These are phyloP conservation scores for Cladophialophora carrionii DNA, from an alignment of 2,329 filamentous ascomycete genomes.

Conservation along the genomic window DNA sequence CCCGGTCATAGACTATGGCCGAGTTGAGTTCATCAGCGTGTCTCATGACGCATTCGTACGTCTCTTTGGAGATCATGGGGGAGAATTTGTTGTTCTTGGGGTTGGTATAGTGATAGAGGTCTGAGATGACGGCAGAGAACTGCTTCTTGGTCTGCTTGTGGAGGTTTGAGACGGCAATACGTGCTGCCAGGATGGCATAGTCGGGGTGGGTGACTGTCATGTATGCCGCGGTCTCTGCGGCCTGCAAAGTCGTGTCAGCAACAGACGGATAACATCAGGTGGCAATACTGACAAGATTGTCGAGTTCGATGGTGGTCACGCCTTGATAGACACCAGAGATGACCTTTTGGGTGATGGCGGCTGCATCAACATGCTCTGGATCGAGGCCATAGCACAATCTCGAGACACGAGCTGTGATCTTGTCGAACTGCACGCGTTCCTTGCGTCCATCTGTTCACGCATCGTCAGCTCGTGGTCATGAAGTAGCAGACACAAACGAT, in stretches of 20 bases:
- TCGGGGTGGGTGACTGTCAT: conserved; percentile 99
- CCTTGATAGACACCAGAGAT: conserved; percentile 99
- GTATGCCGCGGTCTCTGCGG: conserved; percentile 97
- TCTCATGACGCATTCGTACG: conserved; percentile 90
- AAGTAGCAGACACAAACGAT: neutral
- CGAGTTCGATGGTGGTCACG: conserved; percentile 93
- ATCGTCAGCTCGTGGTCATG: conserved; percentile 27
- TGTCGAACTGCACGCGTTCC: conserved; percentile 99
- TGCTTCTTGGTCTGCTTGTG: conserved; percentile 99
- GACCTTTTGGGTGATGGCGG: conserved; percentile 98
- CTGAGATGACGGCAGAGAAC: conserved; percentile 91
- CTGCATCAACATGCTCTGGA: conserved; percentile 91
- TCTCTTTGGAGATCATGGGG: conserved; percentile 92
- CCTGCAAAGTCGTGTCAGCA: conserved; percentile 58
- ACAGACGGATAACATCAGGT: conserved; percentile 28
- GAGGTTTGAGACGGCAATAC: conserved; percentile 98
- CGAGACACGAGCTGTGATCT: conserved; percentile 98
- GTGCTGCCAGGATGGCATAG: conserved; percentile 96
- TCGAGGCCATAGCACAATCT: conserved; percentile 97
- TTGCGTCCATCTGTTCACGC: conserved; percentile 82
- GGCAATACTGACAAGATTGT: conserved; percentile 77
- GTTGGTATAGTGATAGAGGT: conserved; percentile 95
- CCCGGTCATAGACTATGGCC: conserved; percentile 97
- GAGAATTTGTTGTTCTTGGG: conserved; percentile 81
- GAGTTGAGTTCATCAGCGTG: conserved; percentile 98